phyloP scores from a whole-genome alignment of 1,284 basidiomycete species.

The Butyriboletus appendiculatus region DNA sequence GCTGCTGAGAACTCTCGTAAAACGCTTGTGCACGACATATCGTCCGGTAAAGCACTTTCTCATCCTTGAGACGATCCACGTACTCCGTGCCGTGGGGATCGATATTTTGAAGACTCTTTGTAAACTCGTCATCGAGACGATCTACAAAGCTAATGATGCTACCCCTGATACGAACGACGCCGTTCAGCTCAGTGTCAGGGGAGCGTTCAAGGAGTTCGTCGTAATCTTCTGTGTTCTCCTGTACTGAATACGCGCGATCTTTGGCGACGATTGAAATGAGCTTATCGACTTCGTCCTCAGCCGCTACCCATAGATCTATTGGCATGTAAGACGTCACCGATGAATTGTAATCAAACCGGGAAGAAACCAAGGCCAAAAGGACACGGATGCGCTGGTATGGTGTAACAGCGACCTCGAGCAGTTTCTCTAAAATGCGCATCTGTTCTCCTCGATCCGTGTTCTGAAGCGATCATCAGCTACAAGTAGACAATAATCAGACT shows the following conservation, averaged over 20 bases:
- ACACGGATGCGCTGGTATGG: conserved; percentile 95
- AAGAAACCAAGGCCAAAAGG: conserved; percentile 90
- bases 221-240: conserved; percentile 89
- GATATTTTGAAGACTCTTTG: conserved; percentile 96
- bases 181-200: conserved; percentile 69
- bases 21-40: conserved; percentile 92
- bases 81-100: conserved; percentile 99
- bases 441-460: conserved; percentile 97
- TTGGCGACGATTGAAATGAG: conserved; percentile 78
- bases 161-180: conserved; percentile 81
- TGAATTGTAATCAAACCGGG: conserved; percentile 96
- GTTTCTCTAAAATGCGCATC: conserved; percentile 86
- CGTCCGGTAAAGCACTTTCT: conserved; percentile 91
- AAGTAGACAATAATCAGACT: background rate
- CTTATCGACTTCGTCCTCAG: conserved; percentile 87
- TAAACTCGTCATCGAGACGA: conserved; percentile 98
- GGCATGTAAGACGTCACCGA: conserved; percentile 90
- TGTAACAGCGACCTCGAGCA: conserved; percentile 87
- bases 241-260: conserved; percentile 79
- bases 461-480: conserved; percentile 41
- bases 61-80: conserved; percentile 93
- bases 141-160: conserved; percentile 96
- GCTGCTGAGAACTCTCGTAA: conserved; percentile 80
- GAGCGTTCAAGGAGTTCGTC: conserved; percentile 89
- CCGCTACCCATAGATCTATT: conserved; percentile 87